Conservation (phyloP, 2,329 filamentous ascomycete species). For the Nigrograna mackinnonii region DNA sequence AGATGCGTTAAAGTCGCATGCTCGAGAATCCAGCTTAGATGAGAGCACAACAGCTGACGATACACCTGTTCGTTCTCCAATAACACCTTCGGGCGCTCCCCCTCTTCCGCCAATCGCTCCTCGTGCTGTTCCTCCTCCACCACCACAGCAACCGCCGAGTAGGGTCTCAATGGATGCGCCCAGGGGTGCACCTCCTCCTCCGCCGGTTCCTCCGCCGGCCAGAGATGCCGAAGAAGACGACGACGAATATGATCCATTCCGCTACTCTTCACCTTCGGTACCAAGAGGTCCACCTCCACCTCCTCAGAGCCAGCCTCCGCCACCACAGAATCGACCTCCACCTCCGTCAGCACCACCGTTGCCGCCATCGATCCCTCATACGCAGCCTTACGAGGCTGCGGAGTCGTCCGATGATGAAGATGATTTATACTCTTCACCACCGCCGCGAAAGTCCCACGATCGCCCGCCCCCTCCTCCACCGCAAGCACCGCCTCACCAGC, state of each 20-base stretch:
- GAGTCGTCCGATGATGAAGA: slow-evolving; percentile 40
- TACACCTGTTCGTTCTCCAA: slow-evolving; percentile 50
- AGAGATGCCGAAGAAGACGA: slow-evolving; percentile 44
- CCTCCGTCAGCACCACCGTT: slow-evolving; percentile 37
- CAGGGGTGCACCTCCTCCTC: slow-evolving; percentile 69
- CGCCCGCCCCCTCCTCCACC: slow-evolving; percentile 40
- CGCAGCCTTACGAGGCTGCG: slow-evolving; percentile 21
- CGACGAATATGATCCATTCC: slow-evolving; percentile 72
- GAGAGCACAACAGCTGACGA: slow-evolving; percentile 62
- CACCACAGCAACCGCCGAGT: slow-evolving; percentile 56
- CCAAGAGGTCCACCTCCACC: slow-evolving; percentile 32
- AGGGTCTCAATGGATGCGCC: slow-evolving; percentile 73
- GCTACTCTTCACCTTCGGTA: slow-evolving; percentile 47
- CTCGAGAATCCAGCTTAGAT: slow-evolving; percentile 75
- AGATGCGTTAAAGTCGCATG: slow-evolving; percentile 84
- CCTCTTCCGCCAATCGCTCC: slow-evolving; percentile 39
- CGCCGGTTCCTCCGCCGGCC: slow-evolving; percentile 69
- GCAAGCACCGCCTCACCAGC: slow-evolving; percentile 35
- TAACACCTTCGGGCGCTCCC: slow-evolving; percentile 35
- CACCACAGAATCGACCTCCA: slow-evolving; percentile 36
- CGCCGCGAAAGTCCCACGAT: slow-evolving; percentile 39
- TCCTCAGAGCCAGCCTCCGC: slow-evolving; percentile 29
- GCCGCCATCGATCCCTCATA: slow-evolving; percentile 14
- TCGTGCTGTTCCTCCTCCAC: slow-evolving; percentile 57
- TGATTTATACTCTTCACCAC: slow-evolving; percentile 39